Evolutionary conservation across 1,284 basidiomycete genomes (phyloP), one percentile per base, ranked within the genome.

Genomic region (Ustilago curta): DNA sequence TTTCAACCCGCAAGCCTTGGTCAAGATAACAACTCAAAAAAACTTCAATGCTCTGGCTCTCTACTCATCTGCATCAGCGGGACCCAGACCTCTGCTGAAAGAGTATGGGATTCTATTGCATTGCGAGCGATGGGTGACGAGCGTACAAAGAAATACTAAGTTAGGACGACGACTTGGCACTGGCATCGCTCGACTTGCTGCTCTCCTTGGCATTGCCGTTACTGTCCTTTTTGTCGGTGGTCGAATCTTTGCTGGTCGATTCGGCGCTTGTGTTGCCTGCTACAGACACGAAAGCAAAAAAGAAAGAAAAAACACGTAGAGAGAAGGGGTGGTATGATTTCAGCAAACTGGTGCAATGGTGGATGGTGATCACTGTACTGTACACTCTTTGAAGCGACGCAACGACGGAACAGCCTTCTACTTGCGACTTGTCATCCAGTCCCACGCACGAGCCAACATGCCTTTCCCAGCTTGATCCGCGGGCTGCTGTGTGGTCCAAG

Each of bases 301-400:
- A n/a, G n/a, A n/a, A n/a, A n/a, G n/a, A n/a, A n/a, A n/a, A n/a
- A 29, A 56, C 29, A 44, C 27, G 31, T 19, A 35, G 11, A 32
- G 35, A 62, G n/a, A n/a, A n/a, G 23, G 39, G 55, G 62, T 71
- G 69, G 62, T 71, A 51, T 49, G 40, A 61, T 65, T 65, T 71
- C 54, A 59, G 68, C 68, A 53, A 40, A 21, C 32, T 59, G 54
- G 55, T 35, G 59, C 44, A 16, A 25, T 39, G 19, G n/a, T 45
- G 56, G 52, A 19, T 19, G 29, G 56, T n/a, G n/a, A n/a, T n/a
- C n/a, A n/a, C n/a, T n/a, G n/a, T n/a, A 70, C 43, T 57, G 40
- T 62, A 61, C 58, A 61, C 43, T 44, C n/a, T 23, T 31, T 43
- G 23, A 11, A 53, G 9, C 37, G 23, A 31, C 31, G 43, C 32